Percentiles rank a stretch among this genome's conserved stretches.
These are phyloP conservation scores for Pneumocystis wakefieldiae DNA, from an alignment of 1,139 yeast species.

Conservation along the genomic window DNA sequence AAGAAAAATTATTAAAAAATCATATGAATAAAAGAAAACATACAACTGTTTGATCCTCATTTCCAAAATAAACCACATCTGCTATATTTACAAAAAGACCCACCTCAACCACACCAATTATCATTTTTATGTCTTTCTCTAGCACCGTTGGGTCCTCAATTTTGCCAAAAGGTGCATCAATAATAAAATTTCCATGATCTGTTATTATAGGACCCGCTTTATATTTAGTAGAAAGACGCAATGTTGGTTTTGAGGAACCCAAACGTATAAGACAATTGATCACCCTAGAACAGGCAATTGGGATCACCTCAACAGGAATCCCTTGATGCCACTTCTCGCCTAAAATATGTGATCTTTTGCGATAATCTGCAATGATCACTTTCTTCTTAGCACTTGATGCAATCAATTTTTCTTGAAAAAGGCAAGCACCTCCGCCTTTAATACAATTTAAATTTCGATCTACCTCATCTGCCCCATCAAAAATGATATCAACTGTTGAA, in stretches of 20 bases:
- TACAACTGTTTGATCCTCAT: constrained; percentile 50
- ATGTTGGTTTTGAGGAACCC: constrained; percentile 50
- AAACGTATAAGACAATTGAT: constrained; percentile 41
- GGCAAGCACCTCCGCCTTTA: constrained; percentile 98
- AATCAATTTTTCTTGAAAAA: constrained; percentile 89
- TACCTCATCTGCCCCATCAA: constrained; percentile 98
- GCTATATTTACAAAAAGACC: constrained; percentile 75
- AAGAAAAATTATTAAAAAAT: background rate
- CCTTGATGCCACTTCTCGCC: constrained; percentile 83
- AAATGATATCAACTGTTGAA: constrained; percentile 63
- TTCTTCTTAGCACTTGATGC: constrained; percentile 67
- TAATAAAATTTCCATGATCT: constrained; percentile 83
- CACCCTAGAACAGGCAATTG: constrained; percentile 71
- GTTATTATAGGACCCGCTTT: constrained; percentile 98
- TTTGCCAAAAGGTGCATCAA: constrained; percentile 86
- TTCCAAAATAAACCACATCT: constrained; percentile 75
- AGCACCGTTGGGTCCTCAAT: constrained; percentile 39
- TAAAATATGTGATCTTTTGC: constrained; percentile 54
- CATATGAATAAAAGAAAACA: constrained; percentile 4
- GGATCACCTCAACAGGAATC: constrained; percentile 90
- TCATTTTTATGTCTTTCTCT: constrained; percentile 40
- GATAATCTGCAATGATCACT: constrained; percentile 80
- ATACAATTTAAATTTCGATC: constrained; percentile 68
- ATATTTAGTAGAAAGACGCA: constrained; percentile 78
- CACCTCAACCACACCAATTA: constrained; percentile 94